These are phyloP conservation scores for Herpetospermum pedunculosum DNA, from an alignment of 306 rosid genomes.

Conservation along the genomic window DNA sequence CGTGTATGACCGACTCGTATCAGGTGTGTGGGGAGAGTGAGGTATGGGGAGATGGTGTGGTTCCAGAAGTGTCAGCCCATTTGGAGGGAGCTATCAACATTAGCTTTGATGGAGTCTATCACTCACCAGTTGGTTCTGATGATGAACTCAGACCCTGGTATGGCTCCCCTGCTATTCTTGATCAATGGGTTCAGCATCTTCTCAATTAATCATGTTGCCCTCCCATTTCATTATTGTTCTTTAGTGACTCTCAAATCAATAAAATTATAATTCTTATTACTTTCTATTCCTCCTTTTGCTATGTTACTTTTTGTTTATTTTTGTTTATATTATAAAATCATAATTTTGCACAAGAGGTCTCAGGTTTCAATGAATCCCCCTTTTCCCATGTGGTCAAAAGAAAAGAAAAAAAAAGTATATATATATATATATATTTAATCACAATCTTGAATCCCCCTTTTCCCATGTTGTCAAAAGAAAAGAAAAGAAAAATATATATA, in stretches of 20 bases:
- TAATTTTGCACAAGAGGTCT: too few relatives aligned
- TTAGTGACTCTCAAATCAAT: not conserved
- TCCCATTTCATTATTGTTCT: not conserved
- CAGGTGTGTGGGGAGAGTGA: constrained; percentile 83
- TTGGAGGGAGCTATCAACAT: constrained; percentile 77
- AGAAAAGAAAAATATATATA: too few relatives aligned
- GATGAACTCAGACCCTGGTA: constrained; percentile 73
- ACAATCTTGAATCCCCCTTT: too few relatives aligned
- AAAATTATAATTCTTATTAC: not conserved
- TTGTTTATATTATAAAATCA: too few relatives aligned
- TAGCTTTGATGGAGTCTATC: constrained; percentile 69
- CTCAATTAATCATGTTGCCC: constrained; percentile 16
- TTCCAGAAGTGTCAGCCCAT: constrained; percentile 80
- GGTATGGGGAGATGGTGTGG: constrained; percentile 94
- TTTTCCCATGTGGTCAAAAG: too few relatives aligned
- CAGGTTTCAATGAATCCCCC: too few relatives aligned
- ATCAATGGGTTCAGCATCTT: constrained; percentile 65
- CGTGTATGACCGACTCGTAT: not conserved
- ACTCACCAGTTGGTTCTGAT: constrained; percentile 92
- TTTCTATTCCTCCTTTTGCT: not conserved
- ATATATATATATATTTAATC: too few relatives aligned
- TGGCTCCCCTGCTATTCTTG: constrained; percentile 60
- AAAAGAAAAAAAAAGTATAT: too few relatives aligned
- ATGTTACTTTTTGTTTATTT: too few relatives aligned
- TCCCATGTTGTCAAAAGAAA: too few relatives aligned